Conservation (phyloP, 441 rosid species). For the Syzygium malaccense region DNA sequence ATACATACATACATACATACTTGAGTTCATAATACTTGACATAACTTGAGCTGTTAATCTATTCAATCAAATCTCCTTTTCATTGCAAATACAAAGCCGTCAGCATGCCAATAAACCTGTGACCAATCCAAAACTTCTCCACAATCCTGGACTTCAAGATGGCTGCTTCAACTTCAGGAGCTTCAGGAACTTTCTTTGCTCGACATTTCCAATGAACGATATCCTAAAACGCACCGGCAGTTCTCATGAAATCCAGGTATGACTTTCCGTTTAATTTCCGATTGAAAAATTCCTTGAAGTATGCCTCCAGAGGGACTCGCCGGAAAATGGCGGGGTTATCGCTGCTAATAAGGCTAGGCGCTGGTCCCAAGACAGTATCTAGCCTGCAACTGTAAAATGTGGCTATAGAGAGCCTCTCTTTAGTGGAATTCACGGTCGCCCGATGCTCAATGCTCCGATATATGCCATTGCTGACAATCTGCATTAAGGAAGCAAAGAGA, state of each 20-base stretch:
- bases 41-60: too few relatives aligned
- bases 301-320: background rate
- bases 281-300: background rate
- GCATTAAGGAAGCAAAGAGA: background rate
- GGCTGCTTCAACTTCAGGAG: too few relatives aligned
- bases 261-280: background rate
- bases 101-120: too few relatives aligned
- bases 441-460: conserved; percentile 3
- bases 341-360: background rate
- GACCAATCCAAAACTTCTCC: too few relatives aligned
- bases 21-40: too few relatives aligned
- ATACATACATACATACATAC: too few relatives aligned
- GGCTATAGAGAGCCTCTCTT: background rate
- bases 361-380: background rate
- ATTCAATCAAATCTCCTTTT: too few relatives aligned
- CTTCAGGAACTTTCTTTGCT: background rate
- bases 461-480: background rate
- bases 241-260: background rate
- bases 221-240: background rate
- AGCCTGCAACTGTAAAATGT: background rate
- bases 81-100: too few relatives aligned
- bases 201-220: background rate
- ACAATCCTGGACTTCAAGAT: too few relatives aligned
- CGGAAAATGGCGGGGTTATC: background rate
- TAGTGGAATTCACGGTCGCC: background rate